Evolutionary conservation across 192 early-diverging fungal genomes (phyloP), one percentile per base, ranked within the genome.

Genomic region (Thamnidium elegans): DNA sequence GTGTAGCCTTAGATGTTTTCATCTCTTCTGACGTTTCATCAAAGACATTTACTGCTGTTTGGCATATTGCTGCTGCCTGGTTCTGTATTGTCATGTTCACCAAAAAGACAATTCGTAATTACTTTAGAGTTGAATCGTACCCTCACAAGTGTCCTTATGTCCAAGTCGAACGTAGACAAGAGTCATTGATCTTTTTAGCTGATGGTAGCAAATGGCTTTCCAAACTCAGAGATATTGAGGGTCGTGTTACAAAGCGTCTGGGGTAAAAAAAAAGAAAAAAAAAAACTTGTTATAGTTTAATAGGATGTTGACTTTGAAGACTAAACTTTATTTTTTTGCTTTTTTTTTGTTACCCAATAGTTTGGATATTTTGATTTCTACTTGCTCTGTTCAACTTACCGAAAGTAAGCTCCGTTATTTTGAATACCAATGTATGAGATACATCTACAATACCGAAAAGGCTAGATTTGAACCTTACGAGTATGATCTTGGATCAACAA

Each of bases 361-460:
- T 9, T 56, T 63, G 39, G 71, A 81, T 54, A 80, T 77, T 20
- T 51, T 78, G 9, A 72, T 78, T 46, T 69, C 69, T 34, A 73
- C 83, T 0, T 72, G 76, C 36, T 50, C 68, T 13, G 65, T 87
- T 13, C 43, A 80, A 48, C 60, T 62, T 2, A 79, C 81, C 2
- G 48, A 61, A 15, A 70, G 70, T 13, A 70, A 72, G 14, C 68
- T 69, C 9, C 74, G 76, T 21, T 93, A 80, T 65, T 84, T 93
- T 62, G 89, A 92, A 74, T 87, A 85, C 66, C 85, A 89, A 67
- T 91, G 88, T 74, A 85, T 89, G 31, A 84, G 90, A 31, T 93
- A 93, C 61, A 84, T 92, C 21, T 84, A 82, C 62, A 79, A 85
- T 54, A 62, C 74, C 8, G 62, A 64, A 15, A 53, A 70, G 9